Conservation (phyloP, 805 yeast species). For the Tetrapisispora phaffii region DNA sequence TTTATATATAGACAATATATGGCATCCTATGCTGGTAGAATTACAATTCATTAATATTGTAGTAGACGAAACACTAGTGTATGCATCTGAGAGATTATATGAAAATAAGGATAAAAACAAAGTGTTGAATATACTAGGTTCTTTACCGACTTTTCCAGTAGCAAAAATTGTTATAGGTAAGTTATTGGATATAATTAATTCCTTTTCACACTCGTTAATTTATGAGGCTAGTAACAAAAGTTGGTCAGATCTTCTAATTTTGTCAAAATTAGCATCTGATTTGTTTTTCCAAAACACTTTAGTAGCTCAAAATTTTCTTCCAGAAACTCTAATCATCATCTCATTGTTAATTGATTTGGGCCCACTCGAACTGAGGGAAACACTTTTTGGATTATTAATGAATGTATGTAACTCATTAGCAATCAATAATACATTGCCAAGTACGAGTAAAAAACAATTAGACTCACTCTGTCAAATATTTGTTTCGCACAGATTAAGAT, state of each 20-base stretch:
- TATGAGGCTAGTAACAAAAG: constrained; percentile 36
- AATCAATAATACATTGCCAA: constrained; percentile 41
- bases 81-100: constrained; percentile 61
- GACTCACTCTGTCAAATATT: constrained; percentile 34
- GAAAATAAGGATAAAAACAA: constrained; percentile 58
- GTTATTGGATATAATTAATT: constrained; percentile 42
- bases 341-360: constrained; percentile 44
- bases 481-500: constrained; percentile 49
- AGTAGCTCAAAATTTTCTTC: constrained; percentile 50
- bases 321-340: constrained; percentile 59
- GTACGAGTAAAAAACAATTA: constrained; percentile 32
- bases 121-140: constrained; percentile 47
- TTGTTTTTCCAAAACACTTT: constrained; percentile 58
- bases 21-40: constrained; percentile 59
- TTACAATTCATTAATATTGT: constrained; percentile 45
- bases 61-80: constrained; percentile 61
- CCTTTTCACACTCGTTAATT: constrained; percentile 34
- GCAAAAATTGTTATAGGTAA: constrained; percentile 53
- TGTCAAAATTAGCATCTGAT: constrained; percentile 50
- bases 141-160: constrained; percentile 56
- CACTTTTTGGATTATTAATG: constrained; percentile 49
- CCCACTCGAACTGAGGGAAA: constrained; percentile 43
- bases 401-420: constrained; percentile 61
- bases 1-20: constrained; percentile 47
- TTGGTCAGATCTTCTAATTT: constrained; percentile 60